Percentiles rank a stretch among this genome's conserved stretches.
These are phyloP conservation scores for Phaffia tasmanica DNA, from an alignment of 768 basidiomycete genomes.

Conservation along the genomic window DNA sequence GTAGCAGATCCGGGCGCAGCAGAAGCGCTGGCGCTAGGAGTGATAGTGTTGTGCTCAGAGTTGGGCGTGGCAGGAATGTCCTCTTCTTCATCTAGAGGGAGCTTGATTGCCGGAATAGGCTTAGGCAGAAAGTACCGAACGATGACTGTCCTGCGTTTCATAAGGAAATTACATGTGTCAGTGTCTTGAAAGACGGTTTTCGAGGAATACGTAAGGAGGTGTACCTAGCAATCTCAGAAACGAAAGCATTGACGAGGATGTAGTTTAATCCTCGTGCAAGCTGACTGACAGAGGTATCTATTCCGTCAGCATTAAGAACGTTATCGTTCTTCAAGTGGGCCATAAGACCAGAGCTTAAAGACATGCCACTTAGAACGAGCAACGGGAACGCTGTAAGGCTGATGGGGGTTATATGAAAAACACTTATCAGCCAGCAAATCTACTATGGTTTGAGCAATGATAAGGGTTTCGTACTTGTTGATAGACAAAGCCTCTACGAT, in stretches of 20 bases:
- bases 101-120: not conserved
- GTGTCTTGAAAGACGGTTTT: not conserved
- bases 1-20: not conserved
- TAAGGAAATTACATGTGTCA: not conserved
- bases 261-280: slow-evolving; percentile 18
- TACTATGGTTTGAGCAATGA: not conserved
- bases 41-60: too few species aligned
- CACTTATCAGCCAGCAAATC: not conserved
- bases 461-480: slow-evolving; percentile 18
- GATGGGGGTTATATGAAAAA: not conserved
- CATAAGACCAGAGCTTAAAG: slow-evolving; percentile 1
- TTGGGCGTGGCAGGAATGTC: not conserved
- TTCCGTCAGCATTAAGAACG: not conserved
- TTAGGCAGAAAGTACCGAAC: slow-evolving; percentile 8
- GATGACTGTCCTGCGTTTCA: not conserved
- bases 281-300: slow-evolving; percentile 8
- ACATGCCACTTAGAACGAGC: slow-evolving; percentile 21
- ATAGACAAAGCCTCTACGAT: slow-evolving; percentile 19
- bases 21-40: not conserved
- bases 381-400: slow-evolving; percentile 24
- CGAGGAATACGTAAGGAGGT: not conserved
- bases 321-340: slow-evolving; percentile 6
- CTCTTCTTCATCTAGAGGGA: slow-evolving; percentile 5
- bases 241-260: slow-evolving; percentile 19
- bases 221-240: slow-evolving; percentile 12